Evolutionary conservation across 192 early-diverging fungal species (phyloP), one percentile per base, ranked within the genome.

Genomic region (Ambispora gerdemannii): DNA sequence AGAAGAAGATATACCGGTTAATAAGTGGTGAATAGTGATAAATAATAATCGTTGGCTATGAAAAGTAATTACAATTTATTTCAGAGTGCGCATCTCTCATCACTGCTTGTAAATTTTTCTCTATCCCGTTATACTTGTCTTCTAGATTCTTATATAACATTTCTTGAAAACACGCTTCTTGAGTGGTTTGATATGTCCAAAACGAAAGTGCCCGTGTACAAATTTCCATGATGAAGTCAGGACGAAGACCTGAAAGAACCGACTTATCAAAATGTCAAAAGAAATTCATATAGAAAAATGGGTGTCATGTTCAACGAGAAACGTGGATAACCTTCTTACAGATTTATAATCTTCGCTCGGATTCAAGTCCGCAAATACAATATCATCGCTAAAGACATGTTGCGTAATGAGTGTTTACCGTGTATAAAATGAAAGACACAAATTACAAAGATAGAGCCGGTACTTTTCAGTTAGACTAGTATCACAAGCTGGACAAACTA

Each of bases 271-370:
- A 52, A 74, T 36, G n/a, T n/a, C 17, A 17, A 24, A 58, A 33
- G 31, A 34, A 13, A 30, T 24, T 56, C n/a, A n/a, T n/a, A n/a
- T n/a, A n/a, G n/a, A n/a, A n/a, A n/a, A n/a, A n/a, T n/a, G n/a
- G n/a, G n/a, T n/a, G n/a, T n/a, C n/a, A n/a, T n/a, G n/a, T n/a
- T n/a, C n/a, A 1, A 27, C 31, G 17, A 60, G 25, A 28, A 13
- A 6, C 3, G 0, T n/a, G 20, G 2, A 8, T 8, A 20, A 32
- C 10, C 51, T 11, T 30, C 67, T 56, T 73, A 85, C 84, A 19
- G 87, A 83, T 75, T 87, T 87, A 73, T 87, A 88, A 56, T 86
- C 81, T 62, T 89, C 88, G 7, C 77, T 83, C 11, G 87, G 82
- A 49, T 81, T 76, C 31, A 91, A 74, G 6, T 86, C 78, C 1